Evolutionary conservation across 208 protist species (phyloP).

Genomic region (Phytomonas sp.): DNA sequence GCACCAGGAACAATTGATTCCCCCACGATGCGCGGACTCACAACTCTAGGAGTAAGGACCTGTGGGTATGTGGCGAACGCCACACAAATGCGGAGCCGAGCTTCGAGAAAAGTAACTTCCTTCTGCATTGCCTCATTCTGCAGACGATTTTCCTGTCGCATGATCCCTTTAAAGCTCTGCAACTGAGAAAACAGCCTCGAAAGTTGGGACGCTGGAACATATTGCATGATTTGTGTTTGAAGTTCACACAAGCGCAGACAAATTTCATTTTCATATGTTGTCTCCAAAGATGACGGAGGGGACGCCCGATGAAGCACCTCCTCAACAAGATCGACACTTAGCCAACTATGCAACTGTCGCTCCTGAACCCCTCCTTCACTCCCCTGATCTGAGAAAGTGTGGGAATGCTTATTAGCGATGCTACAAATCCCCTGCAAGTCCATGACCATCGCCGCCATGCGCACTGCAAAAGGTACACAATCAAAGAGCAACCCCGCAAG

Average conservation of each 20-base stretch:
- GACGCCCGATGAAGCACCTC: background rate
- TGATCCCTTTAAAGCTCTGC: background rate
- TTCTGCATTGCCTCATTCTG: background rate
- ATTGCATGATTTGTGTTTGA: background rate
- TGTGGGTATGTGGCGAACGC: background rate
- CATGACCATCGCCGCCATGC: conserved; percentile 18
- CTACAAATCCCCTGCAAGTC: background rate
- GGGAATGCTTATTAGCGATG: background rate
- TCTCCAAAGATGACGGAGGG: background rate
- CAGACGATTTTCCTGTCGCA: background rate
- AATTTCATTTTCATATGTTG: background rate
- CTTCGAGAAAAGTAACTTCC: background rate
- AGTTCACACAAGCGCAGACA: background rate
- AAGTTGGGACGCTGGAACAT: background rate
- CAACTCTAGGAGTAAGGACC: background rate
- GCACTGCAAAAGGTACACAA: conserved; percentile 17
- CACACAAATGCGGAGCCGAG: background rate
- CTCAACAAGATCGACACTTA: background rate
- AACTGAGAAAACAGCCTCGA: background rate
- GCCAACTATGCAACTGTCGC: background rate
- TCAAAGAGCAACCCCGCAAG: conserved; percentile 40
- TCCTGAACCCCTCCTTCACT: background rate
- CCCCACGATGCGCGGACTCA: background rate
- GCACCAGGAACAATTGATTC: background rate
- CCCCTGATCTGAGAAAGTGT: background rate